Evolutionary conservation across 768 basidiomycete species (phyloP).

Genomic region (Macrolepiota dolichaula): DNA sequence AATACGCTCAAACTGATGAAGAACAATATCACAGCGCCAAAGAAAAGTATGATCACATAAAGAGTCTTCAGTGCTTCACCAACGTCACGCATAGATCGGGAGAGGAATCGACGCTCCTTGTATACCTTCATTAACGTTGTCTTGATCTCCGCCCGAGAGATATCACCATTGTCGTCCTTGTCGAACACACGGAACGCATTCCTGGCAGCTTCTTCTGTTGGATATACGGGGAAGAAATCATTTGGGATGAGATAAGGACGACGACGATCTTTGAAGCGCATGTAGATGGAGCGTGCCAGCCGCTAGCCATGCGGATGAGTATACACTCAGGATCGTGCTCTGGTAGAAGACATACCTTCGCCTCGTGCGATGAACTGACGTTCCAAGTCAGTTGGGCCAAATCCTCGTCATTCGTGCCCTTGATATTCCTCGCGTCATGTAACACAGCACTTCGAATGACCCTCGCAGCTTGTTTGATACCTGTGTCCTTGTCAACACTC

Average conservation of each 20-base stretch:
- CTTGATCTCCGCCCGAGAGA: conserved; percentile 76
- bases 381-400: conserved; percentile 45
- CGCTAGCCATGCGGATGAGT: conserved; percentile 34
- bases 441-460: conserved; percentile 65
- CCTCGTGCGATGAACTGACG: conserved; percentile 57
- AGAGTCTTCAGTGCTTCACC: conserved; percentile 63
- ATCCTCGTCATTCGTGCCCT: conserved; percentile 39
- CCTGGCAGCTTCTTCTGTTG: conserved; percentile 50
- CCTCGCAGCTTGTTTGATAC: conserved; percentile 56
- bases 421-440: conserved; percentile 74
- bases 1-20: conserved; percentile 75
- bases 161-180: conserved; percentile 72
- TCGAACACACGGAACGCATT: conserved; percentile 76
- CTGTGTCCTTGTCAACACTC: conserved; percentile 24
- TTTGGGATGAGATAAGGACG: conserved; percentile 60
- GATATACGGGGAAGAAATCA: conserved; percentile 71
- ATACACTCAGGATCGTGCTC: neutral
- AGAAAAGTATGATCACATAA: conserved; percentile 57
- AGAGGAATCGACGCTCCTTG: conserved; percentile 75
- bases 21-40: conserved; percentile 63
- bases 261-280: conserved; percentile 51
- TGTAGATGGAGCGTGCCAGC: conserved; percentile 66
- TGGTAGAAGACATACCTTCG: conserved; percentile 45
- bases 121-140: conserved; percentile 64
- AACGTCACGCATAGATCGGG: conserved; percentile 75